phyloP scores from a whole-genome alignment of 2,329 filamentous ascomycete genomes.

The Paramyrothecium roridum region DNA sequence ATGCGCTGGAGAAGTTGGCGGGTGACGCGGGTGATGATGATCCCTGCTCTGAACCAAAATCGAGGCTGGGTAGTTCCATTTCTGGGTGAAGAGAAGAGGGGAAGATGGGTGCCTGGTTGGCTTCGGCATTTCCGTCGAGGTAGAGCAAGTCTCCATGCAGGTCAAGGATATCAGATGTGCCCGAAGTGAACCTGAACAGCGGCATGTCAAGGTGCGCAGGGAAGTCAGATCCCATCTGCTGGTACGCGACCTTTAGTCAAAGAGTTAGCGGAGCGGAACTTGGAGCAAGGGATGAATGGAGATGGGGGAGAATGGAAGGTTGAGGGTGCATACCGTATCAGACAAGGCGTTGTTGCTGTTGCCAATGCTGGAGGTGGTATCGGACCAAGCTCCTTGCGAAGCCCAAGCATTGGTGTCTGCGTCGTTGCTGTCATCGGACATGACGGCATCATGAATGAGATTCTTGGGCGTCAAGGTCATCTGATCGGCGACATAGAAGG shows the following conservation, averaged over 20 bases:
- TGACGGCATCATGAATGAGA: not conserved
- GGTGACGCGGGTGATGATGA: not conserved
- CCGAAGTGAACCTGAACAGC: not conserved
- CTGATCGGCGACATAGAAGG: not conserved
- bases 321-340: conserved; percentile 3
- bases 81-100: not conserved
- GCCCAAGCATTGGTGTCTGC: conserved; percentile 3
- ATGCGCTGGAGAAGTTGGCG: conserved; percentile 1
- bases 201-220: not conserved
- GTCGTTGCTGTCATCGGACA: conserved; percentile 4
- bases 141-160: conserved; percentile 4
- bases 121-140: not conserved
- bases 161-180: conserved; percentile 3
- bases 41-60: not conserved
- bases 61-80: no score
- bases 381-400: conserved; percentile 5
- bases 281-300: not conserved
- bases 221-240: not conserved
- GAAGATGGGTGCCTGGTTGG: not conserved
- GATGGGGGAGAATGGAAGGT: not conserved
- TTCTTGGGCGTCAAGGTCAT: conserved; percentile 3
- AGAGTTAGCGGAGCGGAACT: not conserved
- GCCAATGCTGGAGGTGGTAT: not conserved
- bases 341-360: conserved; percentile 1
- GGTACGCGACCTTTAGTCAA: not conserved